Conservation (phyloP, 2,329 filamentous ascomycete genomes). For the Corynespora cassiicola region DNA sequence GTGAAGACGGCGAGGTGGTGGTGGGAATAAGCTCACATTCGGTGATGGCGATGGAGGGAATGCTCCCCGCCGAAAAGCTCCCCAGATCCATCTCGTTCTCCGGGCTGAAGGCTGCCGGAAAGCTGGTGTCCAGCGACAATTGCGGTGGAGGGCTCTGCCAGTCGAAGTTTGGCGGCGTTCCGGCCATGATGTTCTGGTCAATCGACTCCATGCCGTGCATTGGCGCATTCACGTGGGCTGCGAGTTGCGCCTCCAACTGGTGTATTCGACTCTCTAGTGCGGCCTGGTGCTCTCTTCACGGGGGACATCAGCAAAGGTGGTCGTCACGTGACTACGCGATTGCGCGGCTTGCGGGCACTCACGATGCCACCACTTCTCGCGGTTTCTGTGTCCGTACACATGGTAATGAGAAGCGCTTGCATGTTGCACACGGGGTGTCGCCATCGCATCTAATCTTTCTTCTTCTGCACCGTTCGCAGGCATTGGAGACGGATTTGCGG, state of each 20-base stretch:
- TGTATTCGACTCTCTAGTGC: slow-evolving; percentile 46
- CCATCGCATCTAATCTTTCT: slow-evolving; percentile 46
- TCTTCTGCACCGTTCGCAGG: slow-evolving; percentile 44
- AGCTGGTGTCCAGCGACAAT: slow-evolving; percentile 34
- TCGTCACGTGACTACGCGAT: slow-evolving; percentile 29
- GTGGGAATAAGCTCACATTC: slow-evolving; percentile 43
- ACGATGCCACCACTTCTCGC: slow-evolving; percentile 44
- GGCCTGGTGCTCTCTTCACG: slow-evolving; percentile 41
- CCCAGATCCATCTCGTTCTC: slow-evolving; percentile 28
- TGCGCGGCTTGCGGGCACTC: slow-evolving; percentile 20
- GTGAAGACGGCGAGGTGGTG: slow-evolving; percentile 36
- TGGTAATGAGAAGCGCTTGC: slow-evolving; percentile 44
- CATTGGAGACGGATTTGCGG: slow-evolving; percentile 45
- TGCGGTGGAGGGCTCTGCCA: slow-evolving; percentile 36
- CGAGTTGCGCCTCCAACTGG: slow-evolving; percentile 43
- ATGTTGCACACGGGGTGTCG: slow-evolving; percentile 44
- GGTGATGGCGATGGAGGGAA: slow-evolving; percentile 45
- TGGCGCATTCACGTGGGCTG: slow-evolving; percentile 41
- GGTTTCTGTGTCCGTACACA: slow-evolving; percentile 45
- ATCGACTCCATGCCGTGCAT: slow-evolving; percentile 46
- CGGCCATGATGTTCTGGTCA: slow-evolving; percentile 32
- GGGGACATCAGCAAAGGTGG: slow-evolving; percentile 17
- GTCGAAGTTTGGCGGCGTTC: slow-evolving; percentile 33
- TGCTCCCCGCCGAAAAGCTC: slow-evolving; percentile 31
- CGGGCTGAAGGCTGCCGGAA: slow-evolving; percentile 29